Conservation (phyloP, 176 grass and related monocot species). For the Triticum urartu region DNA sequence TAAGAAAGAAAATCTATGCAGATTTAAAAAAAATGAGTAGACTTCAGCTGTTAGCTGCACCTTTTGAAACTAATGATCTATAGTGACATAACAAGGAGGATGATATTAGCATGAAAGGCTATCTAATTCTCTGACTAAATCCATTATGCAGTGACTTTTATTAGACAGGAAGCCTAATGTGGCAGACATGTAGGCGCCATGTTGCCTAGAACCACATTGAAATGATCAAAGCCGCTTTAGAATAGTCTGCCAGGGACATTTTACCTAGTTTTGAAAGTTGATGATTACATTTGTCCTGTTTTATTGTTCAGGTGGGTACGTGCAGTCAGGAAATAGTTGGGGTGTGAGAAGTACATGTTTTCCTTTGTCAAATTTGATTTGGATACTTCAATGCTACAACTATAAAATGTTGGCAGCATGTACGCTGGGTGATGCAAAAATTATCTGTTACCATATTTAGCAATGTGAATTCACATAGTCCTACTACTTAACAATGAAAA, state of each 20-base stretch:
- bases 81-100: background rate
- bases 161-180: slow-evolving; percentile 9
- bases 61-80: slow-evolving; percentile 9
- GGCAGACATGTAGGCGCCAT: background rate
- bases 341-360: background rate
- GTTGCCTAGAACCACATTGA: background rate
- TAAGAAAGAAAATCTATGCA: background rate
- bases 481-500: slow-evolving; percentile 25
- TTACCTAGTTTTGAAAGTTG: background rate
- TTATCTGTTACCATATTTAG: background rate
- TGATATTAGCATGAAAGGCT: background rate
- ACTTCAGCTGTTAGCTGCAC: background rate
- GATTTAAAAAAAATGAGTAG: background rate
- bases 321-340: background rate
- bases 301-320: background rate
- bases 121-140: background rate
- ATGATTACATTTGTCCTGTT: background rate
- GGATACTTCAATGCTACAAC: slow-evolving; percentile 7
- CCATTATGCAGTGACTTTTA: background rate
- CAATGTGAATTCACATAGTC: background rate
- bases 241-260: background rate
- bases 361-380: background rate
- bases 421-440: background rate
- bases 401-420: slow-evolving; percentile 1
- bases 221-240: background rate